phyloP scores from a whole-genome alignment of 2,329 filamentous ascomycete genomes.

The Aspergillus ruber region DNA sequence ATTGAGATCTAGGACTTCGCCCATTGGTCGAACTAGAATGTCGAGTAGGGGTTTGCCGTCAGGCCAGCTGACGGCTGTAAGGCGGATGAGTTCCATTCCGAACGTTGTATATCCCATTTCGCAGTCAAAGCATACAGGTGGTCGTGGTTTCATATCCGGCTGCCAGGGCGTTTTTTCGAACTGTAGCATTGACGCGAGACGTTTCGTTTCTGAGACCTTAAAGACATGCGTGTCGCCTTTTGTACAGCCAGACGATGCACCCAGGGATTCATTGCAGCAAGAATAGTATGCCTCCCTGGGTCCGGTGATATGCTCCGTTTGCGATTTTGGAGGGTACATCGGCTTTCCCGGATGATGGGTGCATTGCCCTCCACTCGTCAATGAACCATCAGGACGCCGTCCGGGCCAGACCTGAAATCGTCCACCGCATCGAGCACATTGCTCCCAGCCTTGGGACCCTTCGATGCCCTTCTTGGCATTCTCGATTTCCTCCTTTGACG shows the following conservation, averaged over 20 bases:
- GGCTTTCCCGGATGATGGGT: conserved; percentile 72
- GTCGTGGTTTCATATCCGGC: conserved; percentile 19
- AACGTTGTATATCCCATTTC: conserved; percentile 94
- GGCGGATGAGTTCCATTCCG: conserved; percentile 80
- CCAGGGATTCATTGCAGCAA: conserved; percentile 72
- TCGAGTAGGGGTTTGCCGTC: conserved; percentile 68
- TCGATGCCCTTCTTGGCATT: conserved; percentile 60
- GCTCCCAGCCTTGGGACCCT: conserved; percentile 70
- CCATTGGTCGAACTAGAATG: conserved; percentile 74
- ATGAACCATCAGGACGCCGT: conserved; percentile 66
- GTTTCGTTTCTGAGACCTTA: conserved; percentile 69
- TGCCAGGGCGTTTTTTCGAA: conserved; percentile 66
- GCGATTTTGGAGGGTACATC: conserved; percentile 51
- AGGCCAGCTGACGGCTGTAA: conserved; percentile 88
- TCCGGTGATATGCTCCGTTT: conserved; percentile 50
- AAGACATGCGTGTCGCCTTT: conserved; percentile 72
- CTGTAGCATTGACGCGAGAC: conserved; percentile 70
- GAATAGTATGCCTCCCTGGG: conserved; percentile 58
- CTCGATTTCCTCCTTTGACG: conserved; percentile 60
- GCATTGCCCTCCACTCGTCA: conserved; percentile 72
- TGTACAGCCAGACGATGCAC: conserved; percentile 68
- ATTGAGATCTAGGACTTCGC: conserved; percentile 83
- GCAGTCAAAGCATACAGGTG: conserved; percentile 77
- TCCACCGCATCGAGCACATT: conserved; percentile 77
- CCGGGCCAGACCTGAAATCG: conserved; percentile 92